These are phyloP conservation scores for Trichosporon coremiiforme DNA, from an alignment of 1,284 basidiomycete species.

Conservation along the genomic window DNA sequence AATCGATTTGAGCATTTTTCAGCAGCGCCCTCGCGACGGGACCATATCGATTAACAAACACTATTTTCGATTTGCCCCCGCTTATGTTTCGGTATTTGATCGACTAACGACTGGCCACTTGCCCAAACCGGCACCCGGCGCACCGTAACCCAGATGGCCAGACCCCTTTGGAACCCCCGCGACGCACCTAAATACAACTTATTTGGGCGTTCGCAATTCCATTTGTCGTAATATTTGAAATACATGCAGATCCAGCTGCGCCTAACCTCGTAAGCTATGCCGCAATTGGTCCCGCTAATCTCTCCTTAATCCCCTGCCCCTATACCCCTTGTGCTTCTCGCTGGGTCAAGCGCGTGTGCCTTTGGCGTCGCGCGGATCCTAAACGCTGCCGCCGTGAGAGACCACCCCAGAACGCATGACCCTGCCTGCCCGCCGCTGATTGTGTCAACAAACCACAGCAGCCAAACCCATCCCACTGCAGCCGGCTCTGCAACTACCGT, in stretches of 20 bases:
- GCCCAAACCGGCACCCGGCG: constrained; percentile 1
- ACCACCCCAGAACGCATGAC: constrained; percentile 14
- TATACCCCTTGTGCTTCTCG: not conserved
- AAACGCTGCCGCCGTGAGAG: constrained; percentile 11
- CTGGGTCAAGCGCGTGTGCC: constrained; percentile 6
- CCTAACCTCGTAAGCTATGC: not conserved
- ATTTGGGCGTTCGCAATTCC: not conserved
- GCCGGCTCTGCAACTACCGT: not conserved
- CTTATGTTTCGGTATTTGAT: constrained; percentile 13
- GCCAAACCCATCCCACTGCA: not conserved
- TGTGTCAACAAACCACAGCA: constrained; percentile 15
- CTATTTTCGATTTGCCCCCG: constrained; percentile 5
- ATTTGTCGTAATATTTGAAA: constrained; percentile 6
- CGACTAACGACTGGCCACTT: not conserved
- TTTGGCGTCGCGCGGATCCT: constrained; percentile 4
- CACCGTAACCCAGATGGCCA: not conserved
- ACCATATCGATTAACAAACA: constrained; percentile 13
- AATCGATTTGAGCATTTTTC: not conserved
- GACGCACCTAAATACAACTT: not conserved
- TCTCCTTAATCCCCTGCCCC: not conserved
- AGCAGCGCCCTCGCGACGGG: not conserved
- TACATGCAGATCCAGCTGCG: not conserved
- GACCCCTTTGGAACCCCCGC: not conserved
- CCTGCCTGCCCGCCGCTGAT: constrained; percentile 7
- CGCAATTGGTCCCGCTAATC: constrained; percentile 8